Percentiles rank a stretch among this genome's conserved stretches.
phyloP scores from a whole-genome alignment of 2,329 filamentous ascomycete genomes.

The Shiraia sp. region DNA sequence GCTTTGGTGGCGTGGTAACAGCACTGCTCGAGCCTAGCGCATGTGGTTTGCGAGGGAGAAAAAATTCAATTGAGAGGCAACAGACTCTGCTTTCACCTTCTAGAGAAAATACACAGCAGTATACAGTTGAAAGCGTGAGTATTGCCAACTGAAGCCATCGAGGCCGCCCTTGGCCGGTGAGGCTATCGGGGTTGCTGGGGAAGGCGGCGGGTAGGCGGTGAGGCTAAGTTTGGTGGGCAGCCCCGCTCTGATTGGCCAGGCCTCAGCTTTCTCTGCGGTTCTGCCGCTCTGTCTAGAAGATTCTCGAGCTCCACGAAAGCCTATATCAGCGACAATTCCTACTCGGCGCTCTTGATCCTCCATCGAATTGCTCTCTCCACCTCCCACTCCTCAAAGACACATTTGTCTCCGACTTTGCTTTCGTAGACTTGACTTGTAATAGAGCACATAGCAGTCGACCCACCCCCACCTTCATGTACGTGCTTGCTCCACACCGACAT shows the following conservation, averaged over 20 bases:
- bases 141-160: no score
- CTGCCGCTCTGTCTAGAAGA: constrained; percentile 43
- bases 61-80: neutral
- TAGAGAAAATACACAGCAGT: no score
- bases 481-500: constrained; percentile 15
- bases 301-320: constrained; percentile 41
- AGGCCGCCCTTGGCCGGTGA: constrained; percentile 15
- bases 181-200: constrained; percentile 16
- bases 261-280: constrained; percentile 33
- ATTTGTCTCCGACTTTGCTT: constrained; percentile 26
- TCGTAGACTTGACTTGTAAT: constrained; percentile 15
- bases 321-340: constrained; percentile 39
- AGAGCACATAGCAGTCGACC: constrained; percentile 22
- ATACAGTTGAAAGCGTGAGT: no score
- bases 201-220: constrained; percentile 29
- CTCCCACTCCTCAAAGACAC: constrained; percentile 18
- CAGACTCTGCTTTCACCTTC: constrained; percentile 3
- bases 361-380: constrained; percentile 29
- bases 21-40: constrained; percentile 3
- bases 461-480: constrained; percentile 29
- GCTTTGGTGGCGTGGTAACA: no score
- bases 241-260: constrained; percentile 28
- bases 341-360: constrained; percentile 21
- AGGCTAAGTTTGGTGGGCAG: constrained; percentile 13
- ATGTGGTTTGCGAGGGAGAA: neutral